Percentiles rank a stretch among this genome's conserved stretches.
phyloP scores from a whole-genome alignment of 2,329 filamentous ascomycete genomes.

The Monosporascus cannonballus region DNA sequence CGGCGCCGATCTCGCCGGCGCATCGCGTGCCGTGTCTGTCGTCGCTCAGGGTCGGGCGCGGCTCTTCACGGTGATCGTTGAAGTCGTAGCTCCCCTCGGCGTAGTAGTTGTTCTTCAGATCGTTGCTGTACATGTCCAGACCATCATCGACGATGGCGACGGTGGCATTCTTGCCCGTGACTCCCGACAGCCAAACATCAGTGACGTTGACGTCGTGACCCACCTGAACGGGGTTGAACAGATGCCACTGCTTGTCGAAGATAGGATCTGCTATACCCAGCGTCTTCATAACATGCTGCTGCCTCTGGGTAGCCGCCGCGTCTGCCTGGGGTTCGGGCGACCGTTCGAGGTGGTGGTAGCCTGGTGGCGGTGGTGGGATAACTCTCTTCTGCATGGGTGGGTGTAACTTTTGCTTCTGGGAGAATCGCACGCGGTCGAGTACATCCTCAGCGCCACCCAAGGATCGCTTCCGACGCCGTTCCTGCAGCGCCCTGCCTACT shows the following conservation, averaged over 20 bases:
- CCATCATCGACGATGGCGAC: slow-evolving; percentile 96
- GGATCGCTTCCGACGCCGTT: slow-evolving; percentile 55
- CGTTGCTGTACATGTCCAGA: slow-evolving; percentile 89
- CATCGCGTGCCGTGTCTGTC: slow-evolving; percentile 91
- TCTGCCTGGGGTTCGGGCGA: slow-evolving; percentile 18
- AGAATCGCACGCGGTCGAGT: slow-evolving; percentile 69
- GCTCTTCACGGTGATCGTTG: slow-evolving; percentile 76
- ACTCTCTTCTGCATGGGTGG: slow-evolving; percentile 48
- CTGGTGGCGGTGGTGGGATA: slow-evolving; percentile 33
- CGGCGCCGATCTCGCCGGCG: slow-evolving; percentile 88
- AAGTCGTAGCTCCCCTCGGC: slow-evolving; percentile 91
- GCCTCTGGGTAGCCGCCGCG: slow-evolving; percentile 46
- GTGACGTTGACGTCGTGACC: slow-evolving; percentile 98
- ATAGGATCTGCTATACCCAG: slow-evolving; percentile 85
- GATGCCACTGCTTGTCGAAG: slow-evolving; percentile 92
- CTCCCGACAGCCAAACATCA: slow-evolving; percentile 81
- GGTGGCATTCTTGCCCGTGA: slow-evolving; percentile 83
- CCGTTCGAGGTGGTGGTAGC: slow-evolving; percentile 16
- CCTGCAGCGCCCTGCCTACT: slow-evolving; percentile 46
- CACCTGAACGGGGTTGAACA: slow-evolving; percentile 73
- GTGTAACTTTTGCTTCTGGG: slow-evolving; percentile 63
- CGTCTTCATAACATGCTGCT: slow-evolving; percentile 53
- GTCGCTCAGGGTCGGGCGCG: slow-evolving; percentile 74
- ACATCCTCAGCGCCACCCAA: slow-evolving; percentile 43
- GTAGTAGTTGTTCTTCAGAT: slow-evolving; percentile 91